These are phyloP conservation scores for Ceratocystiopsis minuta DNA, from an alignment of 2,329 filamentous ascomycete species.

Conservation along the genomic window DNA sequence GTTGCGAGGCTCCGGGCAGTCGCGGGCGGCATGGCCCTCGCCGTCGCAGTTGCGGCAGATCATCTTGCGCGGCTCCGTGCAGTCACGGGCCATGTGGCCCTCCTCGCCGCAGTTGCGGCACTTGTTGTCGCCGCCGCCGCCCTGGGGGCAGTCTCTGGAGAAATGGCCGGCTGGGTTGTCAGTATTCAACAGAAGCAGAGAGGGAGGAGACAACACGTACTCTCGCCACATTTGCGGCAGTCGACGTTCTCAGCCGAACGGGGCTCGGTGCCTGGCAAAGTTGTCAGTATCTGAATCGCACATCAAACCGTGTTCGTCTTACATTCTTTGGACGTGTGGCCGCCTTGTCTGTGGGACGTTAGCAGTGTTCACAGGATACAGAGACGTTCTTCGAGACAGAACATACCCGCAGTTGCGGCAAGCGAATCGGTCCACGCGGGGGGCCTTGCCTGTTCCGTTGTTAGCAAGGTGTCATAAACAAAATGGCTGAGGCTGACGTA, in stretches of 20 bases:
- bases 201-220: constrained; percentile 21
- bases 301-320: constrained; percentile 8
- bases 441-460: constrained; percentile 29
- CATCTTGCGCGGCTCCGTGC: constrained; percentile 28
- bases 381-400: no score
- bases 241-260: constrained; percentile 44
- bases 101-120: constrained; percentile 47
- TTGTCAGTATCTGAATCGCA: constrained; percentile 21
- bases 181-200: background rate
- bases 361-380: background rate
- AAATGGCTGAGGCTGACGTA: no score
- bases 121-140: constrained; percentile 31
- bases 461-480: background rate
- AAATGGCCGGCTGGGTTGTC: constrained; percentile 36
- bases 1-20: constrained; percentile 35
- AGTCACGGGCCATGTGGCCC: constrained; percentile 44
- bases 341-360: constrained; percentile 22
- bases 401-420: constrained; percentile 49
- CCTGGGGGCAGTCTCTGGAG: constrained; percentile 44
- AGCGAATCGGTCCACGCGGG: constrained; percentile 43
- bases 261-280: constrained; percentile 28
- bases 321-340: constrained; percentile 33
- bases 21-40: constrained; percentile 39
- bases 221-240: constrained; percentile 46
- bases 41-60: constrained; percentile 44